A percentile compares a stretch with the other conserved stretches of the same genome.
Conservation (phyloP, 1,284 basidiomycete genomes). For the Irpex sp. region DNA sequence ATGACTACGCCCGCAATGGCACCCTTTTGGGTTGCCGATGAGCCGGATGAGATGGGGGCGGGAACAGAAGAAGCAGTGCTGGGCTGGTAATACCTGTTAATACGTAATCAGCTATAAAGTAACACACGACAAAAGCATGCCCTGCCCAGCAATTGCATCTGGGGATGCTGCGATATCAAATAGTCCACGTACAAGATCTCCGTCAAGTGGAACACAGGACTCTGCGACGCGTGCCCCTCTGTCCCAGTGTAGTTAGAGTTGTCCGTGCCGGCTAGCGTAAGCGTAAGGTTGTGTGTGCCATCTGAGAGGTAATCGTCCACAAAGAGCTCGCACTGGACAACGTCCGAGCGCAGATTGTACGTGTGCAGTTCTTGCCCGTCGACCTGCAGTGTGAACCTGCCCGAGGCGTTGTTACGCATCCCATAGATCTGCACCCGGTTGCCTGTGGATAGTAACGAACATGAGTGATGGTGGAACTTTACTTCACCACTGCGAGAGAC, state of each 20-base stretch:
- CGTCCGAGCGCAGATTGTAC: constrained; percentile 7
- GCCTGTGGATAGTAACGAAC: not conserved
- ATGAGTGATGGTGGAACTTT: not conserved
- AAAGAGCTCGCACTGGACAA: constrained; percentile 10
- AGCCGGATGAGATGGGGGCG: not conserved
- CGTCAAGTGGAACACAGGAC: constrained; percentile 16
- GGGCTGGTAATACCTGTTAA: not conserved
- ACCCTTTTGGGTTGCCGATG: constrained; percentile 3
- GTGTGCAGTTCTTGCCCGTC: constrained; percentile 11
- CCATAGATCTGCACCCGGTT: constrained; percentile 14
- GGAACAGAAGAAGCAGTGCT: not conserved
- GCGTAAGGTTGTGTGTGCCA: constrained; percentile 15
- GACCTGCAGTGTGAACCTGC: constrained; percentile 12
- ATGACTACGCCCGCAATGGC: constrained; percentile 12
- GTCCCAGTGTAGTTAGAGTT: not conserved
- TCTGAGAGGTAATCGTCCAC: constrained; percentile 13
- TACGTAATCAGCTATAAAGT: not conserved
- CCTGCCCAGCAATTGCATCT: constrained; percentile 1
- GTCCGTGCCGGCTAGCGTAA: constrained; percentile 1
- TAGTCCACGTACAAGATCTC: constrained; percentile 11
- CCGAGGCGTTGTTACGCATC: constrained; percentile 15
- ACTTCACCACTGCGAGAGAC: not conserved
- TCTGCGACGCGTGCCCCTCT: not conserved
- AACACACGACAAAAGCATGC: not conserved
- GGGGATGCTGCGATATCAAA: not conserved